These are phyloP conservation scores for Russula dissimulans DNA, from an alignment of 768 basidiomycete species.

Conservation along the genomic window DNA sequence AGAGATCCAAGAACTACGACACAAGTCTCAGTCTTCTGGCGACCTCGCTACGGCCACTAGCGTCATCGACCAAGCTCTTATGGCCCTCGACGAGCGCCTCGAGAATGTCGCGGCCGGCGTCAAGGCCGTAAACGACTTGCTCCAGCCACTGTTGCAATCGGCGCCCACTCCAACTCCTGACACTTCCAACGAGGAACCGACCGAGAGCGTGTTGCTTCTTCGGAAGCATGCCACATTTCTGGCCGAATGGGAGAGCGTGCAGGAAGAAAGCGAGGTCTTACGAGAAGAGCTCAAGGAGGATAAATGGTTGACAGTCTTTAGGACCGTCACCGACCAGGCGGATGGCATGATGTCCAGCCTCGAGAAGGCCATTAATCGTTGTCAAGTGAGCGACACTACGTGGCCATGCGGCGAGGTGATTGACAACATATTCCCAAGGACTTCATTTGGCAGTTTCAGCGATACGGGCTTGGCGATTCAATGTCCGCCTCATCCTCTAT, in stretches of 20 bases:
- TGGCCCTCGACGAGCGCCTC: conserved; percentile 69
- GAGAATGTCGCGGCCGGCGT: conserved; percentile 66
- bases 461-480: conserved; percentile 40
- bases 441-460: conserved; percentile 78
- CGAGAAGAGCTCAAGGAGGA: conserved; percentile 94
- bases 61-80: conserved; percentile 74
- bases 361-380: conserved; percentile 86
- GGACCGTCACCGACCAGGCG: conserved; percentile 89
- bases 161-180: conserved; percentile 41
- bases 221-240: conserved; percentile 68
- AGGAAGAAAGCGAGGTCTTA: conserved; percentile 70
- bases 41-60: conserved; percentile 51
- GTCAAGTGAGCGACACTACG: conserved; percentile 51
- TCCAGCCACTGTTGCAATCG: conserved; percentile 49
- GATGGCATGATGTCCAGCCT: conserved; percentile 96
- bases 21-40: conserved; percentile 63
- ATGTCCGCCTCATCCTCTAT: conserved; percentile 32
- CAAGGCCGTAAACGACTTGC: conserved; percentile 53
- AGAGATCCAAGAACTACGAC: conserved; percentile 92
- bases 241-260: conserved; percentile 73
- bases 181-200: conserved; percentile 27
- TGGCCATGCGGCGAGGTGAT: not conserved
- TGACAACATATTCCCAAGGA: conserved; percentile 38
- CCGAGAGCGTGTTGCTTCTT: conserved; percentile 43
- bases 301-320: conserved; percentile 92